Conservation (phyloP, 2,329 filamentous ascomycete genomes). For the Pseudocercospora fijiensis region DNA sequence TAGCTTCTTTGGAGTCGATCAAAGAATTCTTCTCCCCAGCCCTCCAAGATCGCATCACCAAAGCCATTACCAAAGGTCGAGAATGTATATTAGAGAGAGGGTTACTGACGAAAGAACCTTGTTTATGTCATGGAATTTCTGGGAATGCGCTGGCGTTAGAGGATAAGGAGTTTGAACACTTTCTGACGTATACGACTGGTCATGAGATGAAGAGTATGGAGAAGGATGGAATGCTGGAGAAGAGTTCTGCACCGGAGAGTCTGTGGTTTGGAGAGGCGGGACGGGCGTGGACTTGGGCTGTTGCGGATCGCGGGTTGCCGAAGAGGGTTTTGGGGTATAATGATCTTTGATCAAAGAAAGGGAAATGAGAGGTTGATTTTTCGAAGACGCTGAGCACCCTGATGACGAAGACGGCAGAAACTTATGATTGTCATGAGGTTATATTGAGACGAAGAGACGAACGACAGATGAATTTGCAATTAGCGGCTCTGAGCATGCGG, state of each 20-base stretch:
- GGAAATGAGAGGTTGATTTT: not conserved
- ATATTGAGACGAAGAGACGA: not conserved
- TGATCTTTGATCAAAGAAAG: constrained; percentile 43
- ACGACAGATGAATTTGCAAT: not conserved
- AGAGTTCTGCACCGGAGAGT: constrained; percentile 51
- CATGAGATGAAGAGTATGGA: constrained; percentile 57
- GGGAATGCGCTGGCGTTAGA: constrained; percentile 62
- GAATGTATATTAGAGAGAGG: constrained; percentile 58
- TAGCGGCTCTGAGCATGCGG: not conserved
- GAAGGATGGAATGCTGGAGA: constrained; percentile 53
- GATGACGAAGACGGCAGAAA: not conserved
- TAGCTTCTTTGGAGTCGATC: constrained; percentile 59
- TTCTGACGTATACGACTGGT: constrained; percentile 58
- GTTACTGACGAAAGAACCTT: constrained; percentile 63
- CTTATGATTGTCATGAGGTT: not conserved
- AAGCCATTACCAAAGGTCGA: constrained; percentile 53
- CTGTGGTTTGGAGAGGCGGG: constrained; percentile 49
- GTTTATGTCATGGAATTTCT: constrained; percentile 63
- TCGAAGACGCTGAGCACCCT: too few relatives aligned
- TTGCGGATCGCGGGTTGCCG: constrained; percentile 45
- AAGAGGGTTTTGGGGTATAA: constrained; percentile 53
- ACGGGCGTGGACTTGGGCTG: constrained; percentile 48
- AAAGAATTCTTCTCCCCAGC: constrained; percentile 54
- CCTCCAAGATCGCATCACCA: constrained; percentile 55
- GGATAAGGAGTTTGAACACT: constrained; percentile 55